Evolutionary conservation across 2,329 filamentous ascomycete genomes (phyloP).

Genomic region (Stemphylium beticola): DNA sequence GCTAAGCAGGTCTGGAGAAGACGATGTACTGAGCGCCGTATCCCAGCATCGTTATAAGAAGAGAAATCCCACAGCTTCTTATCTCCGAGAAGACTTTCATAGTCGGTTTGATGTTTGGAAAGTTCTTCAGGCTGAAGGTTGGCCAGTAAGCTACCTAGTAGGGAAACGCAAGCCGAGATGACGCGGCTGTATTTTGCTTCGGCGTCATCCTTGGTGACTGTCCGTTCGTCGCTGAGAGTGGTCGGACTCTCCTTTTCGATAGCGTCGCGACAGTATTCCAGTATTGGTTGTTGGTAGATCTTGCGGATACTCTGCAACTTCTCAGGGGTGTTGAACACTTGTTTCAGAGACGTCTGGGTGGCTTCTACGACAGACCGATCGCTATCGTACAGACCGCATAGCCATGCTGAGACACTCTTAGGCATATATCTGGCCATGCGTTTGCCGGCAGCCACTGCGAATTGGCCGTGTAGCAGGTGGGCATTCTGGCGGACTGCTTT

Average conservation of each 20-base stretch:
- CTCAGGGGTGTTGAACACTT: constrained; percentile 78
- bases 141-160: constrained; percentile 61
- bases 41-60: constrained; percentile 61
- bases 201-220: constrained; percentile 82
- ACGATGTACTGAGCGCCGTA: constrained; percentile 64
- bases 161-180: constrained; percentile 63
- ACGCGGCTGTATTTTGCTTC: constrained; percentile 86
- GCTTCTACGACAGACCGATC: constrained; percentile 77
- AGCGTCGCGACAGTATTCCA: constrained; percentile 82
- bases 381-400: constrained; percentile 85
- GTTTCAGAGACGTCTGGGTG: constrained; percentile 76
- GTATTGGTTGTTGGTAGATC: constrained; percentile 78
- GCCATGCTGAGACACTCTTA: constrained; percentile 83
- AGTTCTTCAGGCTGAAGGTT: constrained; percentile 59
- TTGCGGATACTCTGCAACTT: constrained; percentile 80
- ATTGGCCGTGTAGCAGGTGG: constrained; percentile 73
- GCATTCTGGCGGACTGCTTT: constrained; percentile 87
- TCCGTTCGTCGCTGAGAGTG: constrained; percentile 88
- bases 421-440: constrained; percentile 82
- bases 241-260: constrained; percentile 77
- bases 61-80: constrained; percentile 67
- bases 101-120: constrained; percentile 64
- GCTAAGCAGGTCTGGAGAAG: constrained; percentile 60
- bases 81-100: constrained; percentile 70
- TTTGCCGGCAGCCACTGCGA: constrained; percentile 70